These are phyloP conservation scores for Chrysoporthe austroafricana DNA, from an alignment of 2,329 filamentous ascomycete species.

Conservation along the genomic window DNA sequence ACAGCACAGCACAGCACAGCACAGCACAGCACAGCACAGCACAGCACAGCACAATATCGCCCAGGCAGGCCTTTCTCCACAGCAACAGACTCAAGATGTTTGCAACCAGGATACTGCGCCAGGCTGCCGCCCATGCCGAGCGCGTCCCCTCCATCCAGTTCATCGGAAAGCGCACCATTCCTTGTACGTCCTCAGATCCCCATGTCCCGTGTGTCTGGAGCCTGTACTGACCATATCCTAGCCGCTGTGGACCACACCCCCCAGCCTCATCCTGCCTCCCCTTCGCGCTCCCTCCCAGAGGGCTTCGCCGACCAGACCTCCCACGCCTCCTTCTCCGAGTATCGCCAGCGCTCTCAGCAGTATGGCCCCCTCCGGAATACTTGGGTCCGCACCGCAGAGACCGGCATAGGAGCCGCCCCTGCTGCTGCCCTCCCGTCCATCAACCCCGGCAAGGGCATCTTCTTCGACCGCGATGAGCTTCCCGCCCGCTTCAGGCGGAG, in stretches of 20 bases:
- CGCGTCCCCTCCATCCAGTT: slow-evolving; percentile 66
- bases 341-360: slow-evolving; percentile 78
- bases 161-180: slow-evolving; percentile 62
- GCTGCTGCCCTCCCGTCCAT: slow-evolving; percentile 76
- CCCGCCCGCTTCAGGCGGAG: slow-evolving; percentile 80
- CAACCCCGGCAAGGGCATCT: slow-evolving; percentile 71
- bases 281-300: slow-evolving; percentile 64
- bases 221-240: slow-evolving; percentile 40
- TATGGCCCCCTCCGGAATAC: slow-evolving; percentile 73
- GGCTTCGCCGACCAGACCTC: slow-evolving; percentile 50
- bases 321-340: slow-evolving; percentile 71
- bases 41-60: neutral
- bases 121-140: slow-evolving; percentile 62
- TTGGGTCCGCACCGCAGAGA: slow-evolving; percentile 37
- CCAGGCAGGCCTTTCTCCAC: neutral
- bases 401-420: slow-evolving; percentile 61
- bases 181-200: slow-evolving; percentile 48
- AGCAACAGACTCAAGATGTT: slow-evolving; percentile 49
- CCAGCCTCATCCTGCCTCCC: slow-evolving; percentile 73
- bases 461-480: slow-evolving; percentile 88
- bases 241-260: slow-evolving; percentile 74
- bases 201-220: neutral
- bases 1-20: neutral
- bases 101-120: slow-evolving; percentile 59
- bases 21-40: neutral